These are phyloP conservation scores for Pleurotus citrinopileatus DNA, from an alignment of 768 basidiomycete species.

Conservation along the genomic window DNA sequence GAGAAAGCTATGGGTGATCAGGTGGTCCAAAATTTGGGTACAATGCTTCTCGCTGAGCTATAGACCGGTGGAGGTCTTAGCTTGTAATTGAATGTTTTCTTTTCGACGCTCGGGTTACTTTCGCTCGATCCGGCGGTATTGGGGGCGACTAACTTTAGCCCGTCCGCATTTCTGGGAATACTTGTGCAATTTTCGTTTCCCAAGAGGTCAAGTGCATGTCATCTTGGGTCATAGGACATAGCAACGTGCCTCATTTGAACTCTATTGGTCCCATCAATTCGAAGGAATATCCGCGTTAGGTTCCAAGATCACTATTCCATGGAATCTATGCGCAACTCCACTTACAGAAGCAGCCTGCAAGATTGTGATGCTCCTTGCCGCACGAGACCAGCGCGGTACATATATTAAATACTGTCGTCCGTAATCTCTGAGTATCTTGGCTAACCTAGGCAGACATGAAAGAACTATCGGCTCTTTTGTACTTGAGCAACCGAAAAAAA, in stretches of 20 bases:
- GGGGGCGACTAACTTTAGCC: too few species aligned
- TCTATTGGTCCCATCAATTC: neutral
- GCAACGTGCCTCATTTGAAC: constrained; percentile 23
- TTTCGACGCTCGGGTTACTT: neutral
- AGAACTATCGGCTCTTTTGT: too few species aligned
- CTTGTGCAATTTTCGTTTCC: constrained; percentile 12
- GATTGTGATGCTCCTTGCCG: too few species aligned
- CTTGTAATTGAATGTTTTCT: neutral
- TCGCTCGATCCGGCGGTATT: too few species aligned
- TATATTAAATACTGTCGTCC: too few species aligned
- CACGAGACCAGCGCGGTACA: too few species aligned
- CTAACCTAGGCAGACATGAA: too few species aligned
- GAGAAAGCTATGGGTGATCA: constrained; percentile 98
- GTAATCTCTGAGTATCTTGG: too few species aligned
- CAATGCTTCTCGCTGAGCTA: constrained; percentile 91
- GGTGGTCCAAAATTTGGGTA: constrained; percentile 92
- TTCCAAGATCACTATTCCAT: neutral
- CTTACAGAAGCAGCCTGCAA: too few species aligned
- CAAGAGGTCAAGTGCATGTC: constrained; percentile 7
- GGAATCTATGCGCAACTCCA: too few species aligned
- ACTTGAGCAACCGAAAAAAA: neutral
- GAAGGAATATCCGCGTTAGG: constrained; percentile 2
- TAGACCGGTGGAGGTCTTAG: constrained; percentile 31
- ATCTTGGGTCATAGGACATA: constrained; percentile 28
- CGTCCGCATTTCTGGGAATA: constrained; percentile 14